phyloP scores from a whole-genome alignment of 345 rosid genomes.

The Lepidium aucheri region DNA sequence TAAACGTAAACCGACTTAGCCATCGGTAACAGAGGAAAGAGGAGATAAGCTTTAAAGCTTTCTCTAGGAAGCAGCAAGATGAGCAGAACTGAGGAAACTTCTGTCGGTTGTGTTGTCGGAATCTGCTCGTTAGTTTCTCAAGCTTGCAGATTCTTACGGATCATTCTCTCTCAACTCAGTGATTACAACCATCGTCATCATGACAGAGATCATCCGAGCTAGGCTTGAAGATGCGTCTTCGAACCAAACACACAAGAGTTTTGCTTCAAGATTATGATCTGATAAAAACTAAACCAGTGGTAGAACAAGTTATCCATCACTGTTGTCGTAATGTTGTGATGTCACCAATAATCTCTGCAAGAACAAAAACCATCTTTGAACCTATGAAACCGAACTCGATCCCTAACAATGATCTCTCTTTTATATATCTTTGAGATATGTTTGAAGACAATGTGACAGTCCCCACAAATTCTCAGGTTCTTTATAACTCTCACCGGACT shows the following conservation, averaged over 20 bases:
- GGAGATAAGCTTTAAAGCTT: background rate
- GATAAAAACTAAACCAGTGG: too few relatives aligned
- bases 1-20: background rate
- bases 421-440: conserved; percentile 57
- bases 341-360: conserved; percentile 80
- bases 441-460: conserved; percentile 71
- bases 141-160: conserved; percentile 18
- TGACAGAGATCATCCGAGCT: background rate
- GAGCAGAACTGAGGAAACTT: conserved; percentile 25
- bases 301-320: too few relatives aligned
- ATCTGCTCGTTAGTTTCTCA: conserved; percentile 20
- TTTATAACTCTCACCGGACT: conserved; percentile 66
- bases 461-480: conserved; percentile 85
- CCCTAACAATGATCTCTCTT: conserved; percentile 74
- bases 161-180: conserved; percentile 15
- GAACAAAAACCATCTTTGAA: conserved; percentile 69
- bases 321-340: background rate
- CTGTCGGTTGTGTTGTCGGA: conserved; percentile 19
- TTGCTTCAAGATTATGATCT: background rate
- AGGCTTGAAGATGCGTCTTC: background rate
- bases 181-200: background rate
- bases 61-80: background rate
- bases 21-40: background rate
- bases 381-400: conserved; percentile 72
- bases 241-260: background rate